Percentiles rank a stretch among this genome's conserved stretches.
These are phyloP conservation scores for Vaccinium macrocarpon DNA, from an alignment of 148 eudicot genomes.

Conservation along the genomic window DNA sequence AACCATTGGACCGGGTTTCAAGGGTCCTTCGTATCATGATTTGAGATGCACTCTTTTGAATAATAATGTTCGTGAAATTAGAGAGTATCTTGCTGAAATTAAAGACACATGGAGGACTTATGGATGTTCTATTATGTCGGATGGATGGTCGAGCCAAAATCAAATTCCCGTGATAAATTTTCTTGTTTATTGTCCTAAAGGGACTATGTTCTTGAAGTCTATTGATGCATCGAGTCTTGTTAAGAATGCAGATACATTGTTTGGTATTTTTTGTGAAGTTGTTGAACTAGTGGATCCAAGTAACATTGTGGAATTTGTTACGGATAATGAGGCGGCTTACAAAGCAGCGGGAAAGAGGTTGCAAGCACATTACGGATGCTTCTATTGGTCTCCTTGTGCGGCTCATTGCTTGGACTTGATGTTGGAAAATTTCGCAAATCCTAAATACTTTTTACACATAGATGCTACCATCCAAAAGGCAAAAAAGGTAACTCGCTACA, in stretches of 20 bases:
- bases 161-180: background rate
- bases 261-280: slow-evolving; percentile 15
- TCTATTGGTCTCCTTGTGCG: background rate
- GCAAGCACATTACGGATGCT: background rate
- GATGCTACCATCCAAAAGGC: too few relatives aligned
- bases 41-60: background rate
- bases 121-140: too few relatives aligned
- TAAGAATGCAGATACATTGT: slow-evolving; percentile 12
- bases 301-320: slow-evolving; percentile 18
- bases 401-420: too few relatives aligned
- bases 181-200: background rate
- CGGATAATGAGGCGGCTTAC: slow-evolving; percentile 22
- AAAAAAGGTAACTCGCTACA: too few relatives aligned
- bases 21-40: background rate
- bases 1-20: background rate
- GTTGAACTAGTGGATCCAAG: slow-evolving; percentile 16
- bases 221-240: slow-evolving; percentile 18
- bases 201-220: slow-evolving; percentile 14
- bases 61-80: background rate
- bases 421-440: too few relatives aligned
- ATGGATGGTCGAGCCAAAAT: background rate
- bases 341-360: slow-evolving; percentile 18
- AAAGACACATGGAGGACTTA: background rate
- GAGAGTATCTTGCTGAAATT: background rate
- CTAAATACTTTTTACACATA: too few relatives aligned